Evolutionary conservation across 352 stramenopile genomes (phyloP).

Genomic region (Phytophthora meadii): DNA sequence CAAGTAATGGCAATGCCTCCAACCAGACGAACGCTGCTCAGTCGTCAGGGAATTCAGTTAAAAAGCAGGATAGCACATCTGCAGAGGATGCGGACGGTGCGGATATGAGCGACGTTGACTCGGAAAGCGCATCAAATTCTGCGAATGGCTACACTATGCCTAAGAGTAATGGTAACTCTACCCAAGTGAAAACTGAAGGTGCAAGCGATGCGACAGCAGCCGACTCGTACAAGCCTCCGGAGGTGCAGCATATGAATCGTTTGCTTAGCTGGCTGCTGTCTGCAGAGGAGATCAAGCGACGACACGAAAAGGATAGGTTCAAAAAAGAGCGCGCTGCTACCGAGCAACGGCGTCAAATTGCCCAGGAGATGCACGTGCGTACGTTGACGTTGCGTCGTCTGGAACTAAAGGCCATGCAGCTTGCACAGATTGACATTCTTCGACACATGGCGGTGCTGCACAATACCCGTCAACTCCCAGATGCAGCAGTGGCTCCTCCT

Average conservation of each 20-base stretch:
- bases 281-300: slow-evolving; percentile 83
- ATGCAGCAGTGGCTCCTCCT: slow-evolving; percentile 35
- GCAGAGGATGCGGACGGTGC: slow-evolving; percentile 29
- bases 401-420: slow-evolving; percentile 86
- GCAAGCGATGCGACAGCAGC: slow-evolving; percentile 18
- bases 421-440: slow-evolving; percentile 82
- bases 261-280: slow-evolving; percentile 88
- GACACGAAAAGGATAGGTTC: slow-evolving; percentile 79
- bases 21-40: slow-evolving; percentile 2
- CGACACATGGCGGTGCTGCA: slow-evolving; percentile 68
- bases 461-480: slow-evolving; percentile 75
- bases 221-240: slow-evolving; percentile 82
- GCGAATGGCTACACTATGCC: slow-evolving; percentile 40
- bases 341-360: slow-evolving; percentile 78
- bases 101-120: slow-evolving; percentile 58
- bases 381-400: slow-evolving; percentile 68
- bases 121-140: slow-evolving; percentile 54
- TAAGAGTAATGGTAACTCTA: slow-evolving; percentile 34
- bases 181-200: slow-evolving; percentile 33
- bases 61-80: slow-evolving; percentile 21
- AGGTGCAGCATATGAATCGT: slow-evolving; percentile 91
- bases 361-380: slow-evolving; percentile 76
- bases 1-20: slow-evolving; percentile 14
- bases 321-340: slow-evolving; percentile 76
- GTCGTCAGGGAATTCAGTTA: slow-evolving; percentile 9